phyloP scores from a whole-genome alignment of 2,329 filamentous ascomycete genomes.

The Rhexocercosporidium sp. region DNA sequence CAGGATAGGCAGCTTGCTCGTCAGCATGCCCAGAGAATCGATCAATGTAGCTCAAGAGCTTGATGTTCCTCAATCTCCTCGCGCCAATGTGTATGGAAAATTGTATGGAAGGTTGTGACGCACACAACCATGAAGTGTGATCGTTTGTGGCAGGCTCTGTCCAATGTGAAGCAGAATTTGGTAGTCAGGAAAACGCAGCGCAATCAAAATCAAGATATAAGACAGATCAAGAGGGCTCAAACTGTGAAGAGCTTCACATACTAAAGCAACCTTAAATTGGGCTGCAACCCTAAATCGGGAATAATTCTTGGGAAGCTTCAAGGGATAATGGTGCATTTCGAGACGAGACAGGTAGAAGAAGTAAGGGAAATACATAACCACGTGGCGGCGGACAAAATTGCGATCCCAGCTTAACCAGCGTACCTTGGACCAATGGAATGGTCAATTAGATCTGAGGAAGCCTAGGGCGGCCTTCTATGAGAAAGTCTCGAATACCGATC shows the following conservation, averaged over 20 bases:
- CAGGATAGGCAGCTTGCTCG: slow-evolving; percentile 15
- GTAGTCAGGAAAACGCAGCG: neutral
- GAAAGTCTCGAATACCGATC: slow-evolving; percentile 14
- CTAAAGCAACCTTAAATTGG: neutral
- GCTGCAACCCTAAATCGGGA: neutral
- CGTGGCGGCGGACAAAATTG: slow-evolving; percentile 13
- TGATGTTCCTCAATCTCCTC: neutral
- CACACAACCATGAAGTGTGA: neutral
- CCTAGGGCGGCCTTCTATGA: slow-evolving; percentile 3
- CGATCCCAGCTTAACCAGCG: slow-evolving; percentile 14
- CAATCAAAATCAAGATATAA: neutral
- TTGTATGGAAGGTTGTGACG: neutral
- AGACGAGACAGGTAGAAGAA: slow-evolving; percentile 10
- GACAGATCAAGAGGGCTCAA: neutral
- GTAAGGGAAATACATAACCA: neutral
- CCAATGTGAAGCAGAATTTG: neutral
- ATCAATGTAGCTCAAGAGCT: neutral
- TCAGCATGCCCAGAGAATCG: slow-evolving; percentile 23
- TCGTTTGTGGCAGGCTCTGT: too few species aligned
- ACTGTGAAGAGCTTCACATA: neutral
- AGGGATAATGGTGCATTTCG: neutral
- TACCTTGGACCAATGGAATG: neutral
- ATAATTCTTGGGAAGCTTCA: neutral
- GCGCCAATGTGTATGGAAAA: neutral
- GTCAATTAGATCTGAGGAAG: slow-evolving; percentile 5